Evolutionary conservation across 768 basidiomycete species (phyloP), one percentile per base, ranked within the genome.

Genomic region (Clathrus columnatus): DNA sequence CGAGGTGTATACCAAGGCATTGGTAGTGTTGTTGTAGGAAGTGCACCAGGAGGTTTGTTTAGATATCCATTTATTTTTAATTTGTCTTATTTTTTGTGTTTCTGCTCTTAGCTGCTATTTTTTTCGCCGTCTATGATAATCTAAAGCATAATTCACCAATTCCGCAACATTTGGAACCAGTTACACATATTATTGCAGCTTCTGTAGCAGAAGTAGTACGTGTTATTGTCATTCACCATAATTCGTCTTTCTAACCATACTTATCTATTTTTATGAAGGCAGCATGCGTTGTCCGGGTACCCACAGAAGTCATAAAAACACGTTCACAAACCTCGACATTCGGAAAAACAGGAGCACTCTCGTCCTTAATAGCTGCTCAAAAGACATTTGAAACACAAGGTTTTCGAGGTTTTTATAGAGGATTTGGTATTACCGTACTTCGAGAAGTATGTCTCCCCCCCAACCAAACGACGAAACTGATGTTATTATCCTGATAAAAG

Each of bases 251-350:
- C 44, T 42, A 58, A 53, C 43, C 51, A 28, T 44, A 32, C 28
- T 59, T 44, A n/a, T 24, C 7, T 23, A 4, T 21, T 11, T 29
- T 16, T 27, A 41, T 51, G 11, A 52, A 51, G 55, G 47, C 49
- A 56, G 55, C 50, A 16, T 56, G 55, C 17, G 28, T 43, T 20
- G 42, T 49, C 32, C 47, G 55, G 24, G 94, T 98, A 2, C 94
- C 94, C 0, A 96, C 94, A 0, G 95, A 97, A 67, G 87, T 98
- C 27, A 86, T 97, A 70, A 98, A 98, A 68, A 94, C 91, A 8
- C 80, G 94, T 2, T 85, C 81, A 57, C 95, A 97, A 66, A 92
- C 92, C 0, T 85, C 85, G 17, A 80, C 79, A 8, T 93, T 94
- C 62, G 81, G 81, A 6, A 46, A 45, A 45, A 23, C 21, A 18